These are phyloP conservation scores for Tubosaeta sp. DNA, from an alignment of 768 basidiomycete species.

Conservation along the genomic window DNA sequence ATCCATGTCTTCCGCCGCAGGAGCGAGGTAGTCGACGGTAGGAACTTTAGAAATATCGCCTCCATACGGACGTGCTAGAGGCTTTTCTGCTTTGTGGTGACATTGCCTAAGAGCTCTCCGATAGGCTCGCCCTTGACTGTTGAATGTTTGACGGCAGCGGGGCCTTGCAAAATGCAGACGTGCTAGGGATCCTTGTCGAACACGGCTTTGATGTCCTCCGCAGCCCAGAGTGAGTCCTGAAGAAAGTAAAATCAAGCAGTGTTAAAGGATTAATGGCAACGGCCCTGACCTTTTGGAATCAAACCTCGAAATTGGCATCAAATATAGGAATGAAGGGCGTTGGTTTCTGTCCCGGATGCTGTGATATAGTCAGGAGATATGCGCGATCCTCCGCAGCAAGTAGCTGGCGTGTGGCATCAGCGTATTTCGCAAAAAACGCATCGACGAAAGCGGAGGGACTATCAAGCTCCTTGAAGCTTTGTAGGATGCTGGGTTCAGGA, in stretches of 20 bases:
- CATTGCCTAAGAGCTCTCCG: slow-evolving; percentile 85
- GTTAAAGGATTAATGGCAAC: neutral
- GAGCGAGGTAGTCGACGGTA: slow-evolving; percentile 77
- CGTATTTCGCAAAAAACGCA: slow-evolving; percentile 81
- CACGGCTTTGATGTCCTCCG: slow-evolving; percentile 97
- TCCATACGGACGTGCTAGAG: slow-evolving; percentile 73
- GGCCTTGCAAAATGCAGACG: slow-evolving; percentile 96
- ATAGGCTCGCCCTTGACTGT: slow-evolving; percentile 90
- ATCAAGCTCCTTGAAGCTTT: slow-evolving; percentile 80
- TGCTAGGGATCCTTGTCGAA: slow-evolving; percentile 99
- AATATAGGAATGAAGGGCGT: slow-evolving; percentile 97
- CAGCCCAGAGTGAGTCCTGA: slow-evolving; percentile 95
- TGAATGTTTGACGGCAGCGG: slow-evolving; percentile 88
- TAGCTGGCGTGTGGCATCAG: slow-evolving; percentile 77
- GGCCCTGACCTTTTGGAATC: slow-evolving; percentile 93
- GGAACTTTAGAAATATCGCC: slow-evolving; percentile 77
- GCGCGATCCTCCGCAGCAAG: slow-evolving; percentile 91
- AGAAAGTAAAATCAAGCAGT: slow-evolving; percentile 7
- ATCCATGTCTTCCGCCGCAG: slow-evolving; percentile 38
- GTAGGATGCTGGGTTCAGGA: slow-evolving; percentile 76
- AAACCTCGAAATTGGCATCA: slow-evolving; percentile 90
- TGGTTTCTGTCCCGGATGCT: slow-evolving; percentile 96
- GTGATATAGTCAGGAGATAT: slow-evolving; percentile 93
- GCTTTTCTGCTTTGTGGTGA: slow-evolving; percentile 67
- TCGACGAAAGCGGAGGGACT: slow-evolving; percentile 75